These are phyloP conservation scores for Tricholoma terreum DNA, from an alignment of 768 basidiomycete genomes.

Conservation along the genomic window DNA sequence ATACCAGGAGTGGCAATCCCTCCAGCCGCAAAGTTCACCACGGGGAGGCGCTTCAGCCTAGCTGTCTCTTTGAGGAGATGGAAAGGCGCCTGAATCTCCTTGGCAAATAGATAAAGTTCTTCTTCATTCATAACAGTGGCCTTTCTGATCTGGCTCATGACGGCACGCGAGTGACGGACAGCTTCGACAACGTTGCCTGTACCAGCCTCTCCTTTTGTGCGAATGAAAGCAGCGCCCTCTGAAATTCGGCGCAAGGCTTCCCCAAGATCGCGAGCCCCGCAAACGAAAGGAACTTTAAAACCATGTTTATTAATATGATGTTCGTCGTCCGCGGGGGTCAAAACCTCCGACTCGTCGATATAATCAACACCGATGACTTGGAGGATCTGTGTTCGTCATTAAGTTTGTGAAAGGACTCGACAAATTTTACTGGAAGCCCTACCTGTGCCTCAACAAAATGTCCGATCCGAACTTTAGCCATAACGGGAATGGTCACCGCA, in stretches of 20 bases:
- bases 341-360: slow-evolving; percentile 91
- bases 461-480: slow-evolving; percentile 95
- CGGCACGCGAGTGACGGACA: slow-evolving; percentile 85
- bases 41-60: slow-evolving; percentile 87
- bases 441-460: slow-evolving; percentile 98
- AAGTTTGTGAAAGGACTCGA: slow-evolving; percentile 6
- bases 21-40: slow-evolving; percentile 96
- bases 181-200: slow-evolving; percentile 93
- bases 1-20: slow-evolving; percentile 88
- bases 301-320: slow-evolving; percentile 96
- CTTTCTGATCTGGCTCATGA: slow-evolving; percentile 80
- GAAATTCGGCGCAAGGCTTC: slow-evolving; percentile 95
- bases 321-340: slow-evolving; percentile 95
- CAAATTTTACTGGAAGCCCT: slow-evolving; percentile 11
- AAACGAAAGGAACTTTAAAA: slow-evolving; percentile 95
- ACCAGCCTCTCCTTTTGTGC: slow-evolving; percentile 93
- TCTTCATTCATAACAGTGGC: slow-evolving; percentile 90
- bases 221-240: slow-evolving; percentile 97
- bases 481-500: slow-evolving; percentile 95
- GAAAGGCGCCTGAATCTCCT: slow-evolving; percentile 90
- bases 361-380: slow-evolving; percentile 96
- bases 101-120: slow-evolving; percentile 91
- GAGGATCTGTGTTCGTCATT: slow-evolving; percentile 60
- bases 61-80: slow-evolving; percentile 96
- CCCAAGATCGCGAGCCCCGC: slow-evolving; percentile 91